Percentiles rank a stretch among this genome's conserved stretches.
Evolutionary conservation across 2,329 filamentous ascomycete species (phyloP).

Genomic region (Monosporascus sp.): DNA sequence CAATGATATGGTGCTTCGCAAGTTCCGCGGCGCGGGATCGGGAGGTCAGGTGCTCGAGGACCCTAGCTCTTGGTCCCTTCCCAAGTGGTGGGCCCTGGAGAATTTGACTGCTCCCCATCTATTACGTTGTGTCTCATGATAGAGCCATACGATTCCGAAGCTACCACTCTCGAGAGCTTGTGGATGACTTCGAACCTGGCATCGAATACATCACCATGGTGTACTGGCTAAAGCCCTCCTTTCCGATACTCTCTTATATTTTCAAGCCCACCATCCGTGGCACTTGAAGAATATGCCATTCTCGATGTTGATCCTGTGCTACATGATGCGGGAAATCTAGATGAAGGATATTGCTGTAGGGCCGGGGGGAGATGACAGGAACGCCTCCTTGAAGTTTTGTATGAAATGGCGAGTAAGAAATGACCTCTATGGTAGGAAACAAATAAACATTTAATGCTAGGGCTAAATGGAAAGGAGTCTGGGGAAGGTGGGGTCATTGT

Average conservation of each 20-base stretch:
- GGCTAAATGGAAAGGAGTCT: no score
- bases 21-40: no score
- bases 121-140: neutral
- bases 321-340: no score
- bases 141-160: neutral
- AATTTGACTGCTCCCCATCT: neutral
- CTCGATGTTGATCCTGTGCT: no score
- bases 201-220: neutral
- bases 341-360: no score
- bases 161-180: neutral
- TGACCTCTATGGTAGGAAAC: no score
- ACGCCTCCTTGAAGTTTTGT: no score
- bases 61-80: neutral
- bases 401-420: no score
- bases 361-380: no score
- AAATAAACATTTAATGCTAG: no score
- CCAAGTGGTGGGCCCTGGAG: neutral
- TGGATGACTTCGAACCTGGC: neutral
- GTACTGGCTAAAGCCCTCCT: neutral
- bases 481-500: no score
- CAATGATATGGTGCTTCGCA: neutral
- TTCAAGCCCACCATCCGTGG: neutral
- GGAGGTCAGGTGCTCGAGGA: neutral
- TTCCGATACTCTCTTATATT: neutral
- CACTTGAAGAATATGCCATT: no score